Base-by-base conservation (phyloP, 139 green algal species). In the Chlorella sp. region DNA sequence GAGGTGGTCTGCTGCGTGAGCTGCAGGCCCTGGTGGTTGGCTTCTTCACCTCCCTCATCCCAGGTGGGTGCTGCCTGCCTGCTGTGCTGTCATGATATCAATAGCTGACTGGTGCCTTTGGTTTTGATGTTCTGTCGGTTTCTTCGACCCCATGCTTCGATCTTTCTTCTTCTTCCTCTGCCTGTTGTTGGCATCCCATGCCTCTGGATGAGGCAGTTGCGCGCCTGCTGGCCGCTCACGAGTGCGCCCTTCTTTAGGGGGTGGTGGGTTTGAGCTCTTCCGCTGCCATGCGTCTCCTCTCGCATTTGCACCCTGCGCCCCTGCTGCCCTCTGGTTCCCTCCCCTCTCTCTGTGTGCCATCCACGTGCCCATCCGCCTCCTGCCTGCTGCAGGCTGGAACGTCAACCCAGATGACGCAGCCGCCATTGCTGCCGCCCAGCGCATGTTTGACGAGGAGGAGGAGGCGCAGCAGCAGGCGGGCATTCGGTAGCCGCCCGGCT, bases 31-130 rank as follows among this genome's bases (percentile, higher is more conserved):
- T 98, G 39, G 15, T 97, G 16, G 86, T 97, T 4, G 95, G 95
- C 61, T 97, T 98, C 76, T 88, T 98, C 68, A 96, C 96, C 15
- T 98, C 96, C 0, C 89, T 98, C 66, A 89, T 98, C 84, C 96
- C 96, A 66, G 92, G 81, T 91, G 37, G 11, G 57, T 81, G 60
- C 66, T 40, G 32, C 22, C 57, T 85, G 73, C 26, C n/a, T 28
- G n/a, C 16, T 81, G 83, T n/a, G 79, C 21, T 86, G 3, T 5
- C 34, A 73, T 53, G n/a, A n/a, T n/a, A n/a, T n/a, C n/a, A n/a
- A n/a, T n/a, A n/a, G n/a, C n/a, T n/a, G n/a, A n/a, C 22, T 5
- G 37, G 24, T 61, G 15, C 42, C 34, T 60, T 64, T 57, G 78
- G 78, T 60, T 42, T 83, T n/a, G n/a, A n/a, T n/a, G n/a, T n/a